Evolutionary conservation across 2,329 filamentous ascomycete species (phyloP), one percentile per base, ranked within the genome.

Genomic region (Colletotrichum acutatum): DNA sequence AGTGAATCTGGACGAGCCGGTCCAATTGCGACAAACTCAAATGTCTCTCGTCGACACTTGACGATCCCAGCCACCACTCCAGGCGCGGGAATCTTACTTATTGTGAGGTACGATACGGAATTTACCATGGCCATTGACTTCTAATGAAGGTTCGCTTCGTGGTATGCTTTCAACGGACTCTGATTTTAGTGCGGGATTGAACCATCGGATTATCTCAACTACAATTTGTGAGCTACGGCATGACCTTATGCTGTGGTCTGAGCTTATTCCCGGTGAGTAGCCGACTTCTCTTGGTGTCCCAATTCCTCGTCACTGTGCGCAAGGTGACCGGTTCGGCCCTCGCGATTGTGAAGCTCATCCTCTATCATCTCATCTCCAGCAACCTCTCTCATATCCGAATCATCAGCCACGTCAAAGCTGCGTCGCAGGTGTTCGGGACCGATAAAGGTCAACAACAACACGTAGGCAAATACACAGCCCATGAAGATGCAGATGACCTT

Each of bases 401-500:
- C 88, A 61, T 88, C 83, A 3, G 76, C 82, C 0, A 87, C 83
- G 66, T 89, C 87, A 75, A 90, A 89, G 75, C 84, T 86, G 75
- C 86, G 83, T 42, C 83, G 79, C 66, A 89, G 78, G 71, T 88
- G 84, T 82, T 90, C 88, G 1, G 88, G 88, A 0, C 93, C 93
- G 3, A 94, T 56, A 11, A 94, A 80, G 0, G 91, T 92, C 67
- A 94, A 79, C 6, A 90, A 1, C 49, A 91, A 86, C n/a, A 89
- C 85, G 72, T 90, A 91, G 30, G 79, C 87, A 76, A 89, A 97
- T 1, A 97, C 94, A 76, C 92, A 95, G 1, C 88, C 95, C 93
- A 98, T 95, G 83, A 98, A 97, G 78, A 97, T 97, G 79, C 92
- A 94, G 75, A 97, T 96, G 11, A 97, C 94, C 77, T 92, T 92